phyloP scores from a whole-genome alignment of 208 protist species.

The Crithidia bombi region DNA sequence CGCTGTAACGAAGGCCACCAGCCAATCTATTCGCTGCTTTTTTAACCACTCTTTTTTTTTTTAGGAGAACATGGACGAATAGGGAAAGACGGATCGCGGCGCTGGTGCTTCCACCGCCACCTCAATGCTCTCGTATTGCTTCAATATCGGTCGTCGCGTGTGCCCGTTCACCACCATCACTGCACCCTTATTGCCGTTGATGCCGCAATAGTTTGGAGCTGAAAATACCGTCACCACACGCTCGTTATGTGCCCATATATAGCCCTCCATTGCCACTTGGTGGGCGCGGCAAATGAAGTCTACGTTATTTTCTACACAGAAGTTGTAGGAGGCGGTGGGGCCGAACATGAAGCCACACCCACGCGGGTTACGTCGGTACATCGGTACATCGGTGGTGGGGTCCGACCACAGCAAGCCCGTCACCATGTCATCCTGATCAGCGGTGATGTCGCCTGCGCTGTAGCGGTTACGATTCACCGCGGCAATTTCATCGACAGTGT shows the following conservation, averaged over 20 bases:
- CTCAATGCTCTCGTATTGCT: slow-evolving; percentile 52
- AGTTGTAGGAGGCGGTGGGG: slow-evolving; percentile 91
- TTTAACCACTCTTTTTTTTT: not conserved
- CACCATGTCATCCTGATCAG: slow-evolving; percentile 95
- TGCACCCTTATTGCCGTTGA: slow-evolving; percentile 72
- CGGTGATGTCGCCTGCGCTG: slow-evolving; percentile 78
- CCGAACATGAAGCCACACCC: slow-evolving; percentile 98
- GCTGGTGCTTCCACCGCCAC: slow-evolving; percentile 9
- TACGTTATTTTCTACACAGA: slow-evolving; percentile 95
- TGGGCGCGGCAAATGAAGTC: slow-evolving; percentile 95
- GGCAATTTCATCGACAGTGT: slow-evolving; percentile 37
- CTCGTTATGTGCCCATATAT: slow-evolving; percentile 60
- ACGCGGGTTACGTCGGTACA: slow-evolving; percentile 96
- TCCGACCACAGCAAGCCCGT: slow-evolving; percentile 99
- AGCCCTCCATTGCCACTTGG: slow-evolving; percentile 92
- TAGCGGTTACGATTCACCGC: slow-evolving; percentile 47
- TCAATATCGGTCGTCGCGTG: slow-evolving; percentile 44
- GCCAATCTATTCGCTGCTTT: not conserved
- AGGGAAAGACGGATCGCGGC: slow-evolving; percentile 27
- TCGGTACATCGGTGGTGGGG: slow-evolving; percentile 83
- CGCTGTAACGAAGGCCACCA: no score
- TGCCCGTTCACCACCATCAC: slow-evolving; percentile 60
- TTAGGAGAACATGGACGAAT: slow-evolving; percentile 28
- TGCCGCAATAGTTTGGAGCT: slow-evolving; percentile 79
- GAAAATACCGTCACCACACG: slow-evolving; percentile 75